Evolutionary conservation across 2,329 filamentous ascomycete genomes (phyloP), one percentile per base, ranked within the genome.

Genomic region (Ampelomyces quisqualis): DNA sequence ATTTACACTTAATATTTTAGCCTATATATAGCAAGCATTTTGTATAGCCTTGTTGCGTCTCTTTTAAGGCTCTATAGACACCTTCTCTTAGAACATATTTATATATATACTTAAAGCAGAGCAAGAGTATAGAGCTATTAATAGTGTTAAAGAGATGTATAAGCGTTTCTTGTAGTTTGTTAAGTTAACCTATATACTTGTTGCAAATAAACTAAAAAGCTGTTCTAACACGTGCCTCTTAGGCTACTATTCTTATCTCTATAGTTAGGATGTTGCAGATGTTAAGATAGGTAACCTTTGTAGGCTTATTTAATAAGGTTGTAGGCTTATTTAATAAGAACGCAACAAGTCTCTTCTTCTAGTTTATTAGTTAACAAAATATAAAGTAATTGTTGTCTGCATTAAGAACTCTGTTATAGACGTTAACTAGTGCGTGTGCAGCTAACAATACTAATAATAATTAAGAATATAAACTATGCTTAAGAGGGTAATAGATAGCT

Each of bases 51-150:
- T 75, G 77, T 48, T 82, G 78, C 39, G 88, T 86, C 19, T 76
- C 84, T 33, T 73, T 70, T 45, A 79, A 78, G 3, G 78, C 78
- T 9, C 76, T 73, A 30, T 77, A 64, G 0, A 91, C 83, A 14
- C 80, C 84, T 1, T 75, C 54, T 6, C 34, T 30, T 7, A 86
- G 72, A 3, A 84, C 70, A 7, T 81, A 82, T 1, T 76, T 66
- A 5, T 82, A 72, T 38, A 90, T 83, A 62, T 90, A 91, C 0
- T 73, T 73, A 54, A 93, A 94, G 26, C 78, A 70, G 0, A 79
- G 67, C 0, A 85, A 82, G 0, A 76, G 77, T 53, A 75, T 51
- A 55, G 73, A 42, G 2, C 75, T 67, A 51, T 86, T 82, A 2
- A 79, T 67, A 0, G 75, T 70, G 58, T 91, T 91, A 35, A 82